Conservation (phyloP, 305 asterid species). For the Fraxinus sp. region DNA sequence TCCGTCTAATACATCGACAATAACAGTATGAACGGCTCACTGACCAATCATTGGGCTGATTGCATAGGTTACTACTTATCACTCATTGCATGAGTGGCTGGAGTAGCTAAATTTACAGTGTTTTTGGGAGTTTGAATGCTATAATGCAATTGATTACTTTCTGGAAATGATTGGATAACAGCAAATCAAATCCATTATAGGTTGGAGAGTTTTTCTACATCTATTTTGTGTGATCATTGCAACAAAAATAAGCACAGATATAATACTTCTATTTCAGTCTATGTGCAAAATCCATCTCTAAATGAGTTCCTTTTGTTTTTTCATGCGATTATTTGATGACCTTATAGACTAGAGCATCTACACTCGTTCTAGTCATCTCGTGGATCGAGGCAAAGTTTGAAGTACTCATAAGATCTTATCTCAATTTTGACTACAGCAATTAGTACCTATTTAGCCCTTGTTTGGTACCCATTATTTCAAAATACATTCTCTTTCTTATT, state of each 20-base stretch:
- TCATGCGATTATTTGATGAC: background rate
- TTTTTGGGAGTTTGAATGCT: background rate
- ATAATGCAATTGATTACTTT: background rate
- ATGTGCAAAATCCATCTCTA: background rate
- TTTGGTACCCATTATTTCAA: no score
- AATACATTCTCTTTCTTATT: no score
- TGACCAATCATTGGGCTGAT: background rate
- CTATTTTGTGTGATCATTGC: background rate
- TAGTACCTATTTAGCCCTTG: constrained; percentile 1
- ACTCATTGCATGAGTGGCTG: background rate
- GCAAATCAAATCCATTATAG: background rate
- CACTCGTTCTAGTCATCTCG: background rate
- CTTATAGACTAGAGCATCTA: background rate
- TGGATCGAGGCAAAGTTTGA: background rate
- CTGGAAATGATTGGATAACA: background rate
- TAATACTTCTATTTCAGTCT: background rate
- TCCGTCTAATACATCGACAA: background rate
- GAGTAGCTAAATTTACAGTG: background rate
- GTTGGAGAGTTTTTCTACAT: background rate
- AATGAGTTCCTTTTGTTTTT: background rate
- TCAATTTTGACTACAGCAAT: constrained; percentile 1
- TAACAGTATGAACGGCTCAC: background rate
- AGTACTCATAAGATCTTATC: background rate
- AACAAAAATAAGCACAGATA: background rate
- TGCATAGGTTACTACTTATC: background rate